phyloP scores from a whole-genome alignment of 306 rosid species.

The Citrullus mucosospermus region DNA sequence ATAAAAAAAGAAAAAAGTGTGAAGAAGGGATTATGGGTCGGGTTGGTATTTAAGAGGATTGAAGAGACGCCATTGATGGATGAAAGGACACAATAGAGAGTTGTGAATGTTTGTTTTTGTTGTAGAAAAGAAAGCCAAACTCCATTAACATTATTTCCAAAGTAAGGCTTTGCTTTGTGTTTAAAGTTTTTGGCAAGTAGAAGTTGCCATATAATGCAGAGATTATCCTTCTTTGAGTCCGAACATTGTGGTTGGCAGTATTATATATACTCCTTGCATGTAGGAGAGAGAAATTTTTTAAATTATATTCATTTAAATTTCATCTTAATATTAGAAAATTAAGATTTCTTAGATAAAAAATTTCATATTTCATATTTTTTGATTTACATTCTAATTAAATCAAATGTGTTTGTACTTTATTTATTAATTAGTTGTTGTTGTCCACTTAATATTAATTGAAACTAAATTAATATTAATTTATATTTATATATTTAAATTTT shows the following conservation, averaged over 20 bases:
- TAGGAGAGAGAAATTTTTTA: not conserved
- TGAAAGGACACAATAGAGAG: slow-evolving; percentile 2
- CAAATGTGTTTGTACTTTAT: no score
- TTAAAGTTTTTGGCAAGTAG: not conserved
- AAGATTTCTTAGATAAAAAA: no score
- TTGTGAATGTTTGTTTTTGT: not conserved
- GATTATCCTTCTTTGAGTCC: not conserved
- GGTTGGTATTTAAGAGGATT: slow-evolving; percentile 1
- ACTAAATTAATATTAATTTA: no score
- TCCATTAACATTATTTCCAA: slow-evolving; percentile 10
- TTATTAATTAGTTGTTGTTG: no score
- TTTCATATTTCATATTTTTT: no score
- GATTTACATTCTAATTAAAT: no score
- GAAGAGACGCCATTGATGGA: slow-evolving; percentile 10
- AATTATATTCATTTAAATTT: no score
- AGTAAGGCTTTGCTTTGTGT: not conserved
- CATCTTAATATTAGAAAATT: no score
- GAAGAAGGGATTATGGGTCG: not conserved
- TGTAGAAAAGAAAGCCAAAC: slow-evolving; percentile 3
- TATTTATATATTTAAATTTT: no score
- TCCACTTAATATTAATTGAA: no score
- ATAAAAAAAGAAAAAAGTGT: not conserved
- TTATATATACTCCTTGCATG: not conserved
- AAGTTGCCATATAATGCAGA: not conserved
- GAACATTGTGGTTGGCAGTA: not conserved